Evolutionary conservation across 305 asterid genomes (phyloP).

Genomic region (Fraxinus angustifolia): DNA sequence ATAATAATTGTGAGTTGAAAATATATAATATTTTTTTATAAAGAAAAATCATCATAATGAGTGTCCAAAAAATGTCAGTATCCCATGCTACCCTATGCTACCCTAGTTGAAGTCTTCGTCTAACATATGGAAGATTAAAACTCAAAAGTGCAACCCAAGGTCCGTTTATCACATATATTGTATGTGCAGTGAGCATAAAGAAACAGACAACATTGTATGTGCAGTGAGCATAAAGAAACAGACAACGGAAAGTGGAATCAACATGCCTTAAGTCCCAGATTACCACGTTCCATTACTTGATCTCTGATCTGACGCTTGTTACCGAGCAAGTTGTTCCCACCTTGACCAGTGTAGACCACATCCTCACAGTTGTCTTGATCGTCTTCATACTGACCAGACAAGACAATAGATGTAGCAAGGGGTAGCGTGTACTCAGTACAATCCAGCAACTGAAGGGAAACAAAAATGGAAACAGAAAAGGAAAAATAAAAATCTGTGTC

Average conservation of each 20-base stretch:
- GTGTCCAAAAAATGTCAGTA: too few species aligned
- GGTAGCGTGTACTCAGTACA: slow-evolving; percentile 44
- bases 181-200: not conserved
- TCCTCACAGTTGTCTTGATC: slow-evolving; percentile 76
- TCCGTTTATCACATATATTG: not conserved
- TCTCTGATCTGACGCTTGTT: slow-evolving; percentile 62
- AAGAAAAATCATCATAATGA: too few species aligned
- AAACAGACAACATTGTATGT: not conserved
- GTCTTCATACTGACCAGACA: slow-evolving; percentile 94
- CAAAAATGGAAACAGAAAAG: not conserved
- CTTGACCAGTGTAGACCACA: slow-evolving; percentile 88
- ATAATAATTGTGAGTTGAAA: too few species aligned
- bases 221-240: not conserved
- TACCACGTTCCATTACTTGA: slow-evolving; percentile 69
- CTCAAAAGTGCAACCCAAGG: not conserved
- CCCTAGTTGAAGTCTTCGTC: too few species aligned
- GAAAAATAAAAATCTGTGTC: not conserved
- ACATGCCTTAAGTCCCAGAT: slow-evolving; percentile 74
- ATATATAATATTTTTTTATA: too few species aligned
- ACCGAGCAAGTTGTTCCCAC: slow-evolving; percentile 80
- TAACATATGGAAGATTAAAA: not conserved
- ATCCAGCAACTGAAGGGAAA: slow-evolving; percentile 36
- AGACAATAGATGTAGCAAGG: slow-evolving; percentile 62
- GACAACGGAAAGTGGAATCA: slow-evolving; percentile 14
- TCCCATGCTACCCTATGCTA: too few species aligned